Evolutionary conservation across 345 rosid species (phyloP).

Genomic region (Schrenkiella parvula): DNA sequence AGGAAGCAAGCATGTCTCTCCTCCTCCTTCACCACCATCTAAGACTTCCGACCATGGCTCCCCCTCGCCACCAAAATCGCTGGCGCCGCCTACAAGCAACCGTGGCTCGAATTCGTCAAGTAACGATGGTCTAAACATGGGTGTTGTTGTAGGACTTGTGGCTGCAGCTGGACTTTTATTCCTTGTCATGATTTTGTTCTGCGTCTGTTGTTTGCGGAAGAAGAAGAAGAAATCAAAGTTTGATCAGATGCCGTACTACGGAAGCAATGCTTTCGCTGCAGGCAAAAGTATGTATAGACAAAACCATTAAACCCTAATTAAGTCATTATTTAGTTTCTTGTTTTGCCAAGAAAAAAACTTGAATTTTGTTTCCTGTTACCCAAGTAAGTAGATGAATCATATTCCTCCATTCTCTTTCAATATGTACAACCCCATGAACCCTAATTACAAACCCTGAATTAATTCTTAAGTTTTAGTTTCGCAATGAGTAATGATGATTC

Average conservation of each 20-base stretch:
- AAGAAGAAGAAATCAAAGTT: slow-evolving; percentile 36
- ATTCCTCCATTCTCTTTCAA: not conserved
- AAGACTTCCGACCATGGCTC: not conserved
- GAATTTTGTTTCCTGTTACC: not conserved
- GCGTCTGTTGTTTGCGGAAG: slow-evolving; percentile 43
- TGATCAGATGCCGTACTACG: slow-evolving; percentile 31
- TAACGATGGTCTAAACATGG: slow-evolving; percentile 8
- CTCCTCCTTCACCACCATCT: slow-evolving; percentile 25
- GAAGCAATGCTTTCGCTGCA: slow-evolving; percentile 19
- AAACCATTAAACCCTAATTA: slow-evolving; percentile 5
- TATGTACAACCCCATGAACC: not conserved
- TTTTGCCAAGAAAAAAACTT: not conserved
- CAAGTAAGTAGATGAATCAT: not conserved
- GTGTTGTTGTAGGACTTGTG: slow-evolving; percentile 38
- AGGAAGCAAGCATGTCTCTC: not conserved
- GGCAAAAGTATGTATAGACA: slow-evolving; percentile 10
- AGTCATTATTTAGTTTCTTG: slow-evolving; percentile 6
- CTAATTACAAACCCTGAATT: not conserved
- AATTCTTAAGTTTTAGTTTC: not conserved
- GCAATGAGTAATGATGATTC: not conserved
- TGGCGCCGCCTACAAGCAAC: slow-evolving; percentile 17
- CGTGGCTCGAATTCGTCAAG: slow-evolving; percentile 14
- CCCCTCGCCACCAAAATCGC: slow-evolving; percentile 15
- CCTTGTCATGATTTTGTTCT: slow-evolving; percentile 32
- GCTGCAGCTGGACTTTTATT: slow-evolving; percentile 45